phyloP scores from a whole-genome alignment of 192 early-diverging fungal species.

The Coemansia sp. region DNA sequence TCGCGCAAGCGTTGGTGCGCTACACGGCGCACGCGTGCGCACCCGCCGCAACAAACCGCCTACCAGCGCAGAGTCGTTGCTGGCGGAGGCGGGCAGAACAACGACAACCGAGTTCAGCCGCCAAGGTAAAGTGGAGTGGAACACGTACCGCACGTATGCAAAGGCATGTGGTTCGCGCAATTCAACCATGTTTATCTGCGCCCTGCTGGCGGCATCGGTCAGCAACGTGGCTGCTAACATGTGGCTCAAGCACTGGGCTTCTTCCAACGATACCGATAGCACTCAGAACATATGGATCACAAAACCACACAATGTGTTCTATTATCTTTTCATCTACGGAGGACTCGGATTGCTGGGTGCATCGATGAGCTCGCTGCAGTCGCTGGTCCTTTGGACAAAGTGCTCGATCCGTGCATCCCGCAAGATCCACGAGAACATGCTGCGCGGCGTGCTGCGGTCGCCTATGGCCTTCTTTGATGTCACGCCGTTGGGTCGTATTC shows the following conservation, averaged over 20 bases:
- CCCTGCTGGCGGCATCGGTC: constrained; percentile 60
- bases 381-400: constrained; percentile 78
- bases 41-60: not conserved
- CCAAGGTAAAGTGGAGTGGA: constrained; percentile 77
- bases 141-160: constrained; percentile 82
- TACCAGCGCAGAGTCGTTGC: constrained; percentile 6
- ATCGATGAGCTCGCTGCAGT: constrained; percentile 71
- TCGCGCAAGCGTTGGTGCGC: constrained; percentile 56
- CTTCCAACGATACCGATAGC: constrained; percentile 52
- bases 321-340: constrained; percentile 80
- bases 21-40: constrained; percentile 19
- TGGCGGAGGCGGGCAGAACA: constrained; percentile 39
- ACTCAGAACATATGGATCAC: constrained; percentile 15
- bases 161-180: constrained; percentile 68
- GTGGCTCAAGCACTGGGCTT: constrained; percentile 78
- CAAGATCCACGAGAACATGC: constrained; percentile 68
- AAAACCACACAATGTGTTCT: constrained; percentile 55
- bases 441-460: constrained; percentile 67
- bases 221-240: constrained; percentile 63
- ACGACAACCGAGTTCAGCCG: constrained; percentile 82
- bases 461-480: constrained; percentile 81
- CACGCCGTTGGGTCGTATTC: constrained; percentile 73
- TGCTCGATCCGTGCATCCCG: constrained; percentile 73
- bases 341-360: constrained; percentile 73
- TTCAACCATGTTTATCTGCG: constrained; percentile 61